Percentiles rank a stretch among this genome's conserved stretches.
phyloP scores from a whole-genome alignment of 1,284 basidiomycete species.

The Coniferiporia sulphurascens region DNA sequence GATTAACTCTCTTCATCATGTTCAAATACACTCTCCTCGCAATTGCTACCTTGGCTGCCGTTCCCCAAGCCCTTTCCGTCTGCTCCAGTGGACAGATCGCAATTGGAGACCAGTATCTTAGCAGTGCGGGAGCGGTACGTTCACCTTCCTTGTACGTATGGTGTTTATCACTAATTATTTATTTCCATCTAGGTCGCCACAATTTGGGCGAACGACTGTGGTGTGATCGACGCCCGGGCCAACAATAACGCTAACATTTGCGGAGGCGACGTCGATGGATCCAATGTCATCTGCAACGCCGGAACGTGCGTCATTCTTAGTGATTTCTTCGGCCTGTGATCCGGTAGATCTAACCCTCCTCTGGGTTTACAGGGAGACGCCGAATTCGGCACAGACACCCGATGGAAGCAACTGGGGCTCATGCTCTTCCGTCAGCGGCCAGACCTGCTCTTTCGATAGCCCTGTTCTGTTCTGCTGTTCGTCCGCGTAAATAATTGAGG shows the following conservation, averaged over 20 bases:
- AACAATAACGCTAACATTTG: neutral
- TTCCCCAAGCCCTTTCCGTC: neutral
- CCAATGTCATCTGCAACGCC: neutral
- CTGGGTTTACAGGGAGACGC: neutral
- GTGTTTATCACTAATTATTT: neutral
- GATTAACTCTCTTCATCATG: neutral
- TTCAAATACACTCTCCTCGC: neutral
- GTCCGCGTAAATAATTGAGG: neutral
- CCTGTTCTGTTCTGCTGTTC: neutral
- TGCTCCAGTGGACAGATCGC: neutral
- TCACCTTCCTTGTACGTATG: neutral
- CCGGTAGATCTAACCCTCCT: neutral
- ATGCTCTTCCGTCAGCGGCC: neutral
- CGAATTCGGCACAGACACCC: neutral
- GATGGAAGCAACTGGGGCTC: neutral
- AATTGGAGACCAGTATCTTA: neutral
- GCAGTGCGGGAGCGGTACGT: neutral
- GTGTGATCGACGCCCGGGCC: neutral
- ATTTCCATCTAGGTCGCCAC: neutral
- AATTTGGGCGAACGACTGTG: neutral
- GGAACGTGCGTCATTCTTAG: neutral
- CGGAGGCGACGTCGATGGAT: neutral
- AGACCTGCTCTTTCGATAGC: neutral
- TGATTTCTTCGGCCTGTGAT: neutral
- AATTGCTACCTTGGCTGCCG: neutral